A percentile compares a stretch with the other conserved stretches of the same genome.
These are phyloP conservation scores for Zoysia japonica DNA, from an alignment of 176 grass and related monocot species.

Conservation along the genomic window DNA sequence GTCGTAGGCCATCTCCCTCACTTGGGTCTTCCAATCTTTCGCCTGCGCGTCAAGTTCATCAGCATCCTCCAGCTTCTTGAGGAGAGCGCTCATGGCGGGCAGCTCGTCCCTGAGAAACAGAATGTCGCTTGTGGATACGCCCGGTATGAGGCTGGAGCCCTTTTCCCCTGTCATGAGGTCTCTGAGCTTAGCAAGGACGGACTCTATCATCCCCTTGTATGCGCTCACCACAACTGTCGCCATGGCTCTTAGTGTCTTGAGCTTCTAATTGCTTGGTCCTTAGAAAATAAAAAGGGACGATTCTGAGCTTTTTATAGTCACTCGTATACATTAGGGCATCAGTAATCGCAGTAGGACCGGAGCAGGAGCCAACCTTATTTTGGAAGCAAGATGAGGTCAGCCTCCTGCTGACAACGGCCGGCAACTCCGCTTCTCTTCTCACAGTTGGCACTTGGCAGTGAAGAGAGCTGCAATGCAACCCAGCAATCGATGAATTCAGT, in stretches of 20 bases:
- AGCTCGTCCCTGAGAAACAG: not conserved
- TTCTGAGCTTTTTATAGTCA: not conserved
- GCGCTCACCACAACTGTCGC: not conserved
- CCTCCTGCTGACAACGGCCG: not conserved
- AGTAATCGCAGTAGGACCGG: not conserved
- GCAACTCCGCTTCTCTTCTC: not conserved
- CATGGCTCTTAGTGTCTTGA: not conserved
- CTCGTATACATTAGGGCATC: not conserved
- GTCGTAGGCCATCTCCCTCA: not conserved
- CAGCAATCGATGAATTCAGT: not conserved
- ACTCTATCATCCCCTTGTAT: slow-evolving; percentile 21
- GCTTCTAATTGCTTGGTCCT: not conserved
- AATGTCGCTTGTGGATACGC: not conserved
- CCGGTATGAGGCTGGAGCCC: not conserved
- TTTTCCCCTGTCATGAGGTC: not conserved
- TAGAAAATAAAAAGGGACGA: not conserved
- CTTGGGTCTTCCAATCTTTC: not conserved
- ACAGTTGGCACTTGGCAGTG: not conserved
- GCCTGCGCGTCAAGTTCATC: not conserved
- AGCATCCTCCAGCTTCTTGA: not conserved
- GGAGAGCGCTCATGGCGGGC: not conserved
- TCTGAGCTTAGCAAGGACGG: slow-evolving; percentile 4
- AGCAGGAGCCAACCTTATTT: not conserved
- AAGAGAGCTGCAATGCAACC: not conserved
- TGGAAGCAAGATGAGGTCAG: not conserved